A percentile compares a stretch with the other conserved stretches of the same genome.
These are phyloP conservation scores for Schwanniomyces etchellsii DNA, from an alignment of 1,139 yeast genomes.

Conservation along the genomic window DNA sequence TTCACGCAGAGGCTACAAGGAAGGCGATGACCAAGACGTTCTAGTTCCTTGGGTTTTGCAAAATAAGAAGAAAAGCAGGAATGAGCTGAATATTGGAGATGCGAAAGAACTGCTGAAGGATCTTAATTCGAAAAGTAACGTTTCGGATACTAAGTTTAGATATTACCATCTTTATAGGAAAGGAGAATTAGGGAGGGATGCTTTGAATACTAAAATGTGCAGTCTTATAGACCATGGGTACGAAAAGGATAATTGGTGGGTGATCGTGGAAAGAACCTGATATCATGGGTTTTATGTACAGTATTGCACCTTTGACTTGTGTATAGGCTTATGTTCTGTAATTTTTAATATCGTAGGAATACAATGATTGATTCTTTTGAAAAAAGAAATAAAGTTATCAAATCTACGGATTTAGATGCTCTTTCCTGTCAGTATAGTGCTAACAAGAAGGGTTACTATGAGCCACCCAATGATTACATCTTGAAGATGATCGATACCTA, in stretches of 20 bases:
- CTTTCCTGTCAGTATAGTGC: slow-evolving; percentile 68
- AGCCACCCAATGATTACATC: slow-evolving; percentile 44
- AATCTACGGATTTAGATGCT: slow-evolving; percentile 84
- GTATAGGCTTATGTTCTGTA: background rate
- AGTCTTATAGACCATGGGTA: slow-evolving; percentile 67
- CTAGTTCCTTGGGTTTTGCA: slow-evolving; percentile 92
- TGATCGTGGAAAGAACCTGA: slow-evolving; percentile 20
- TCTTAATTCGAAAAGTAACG: slow-evolving; percentile 13
- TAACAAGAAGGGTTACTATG: slow-evolving; percentile 45
- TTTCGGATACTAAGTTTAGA: slow-evolving; percentile 73
- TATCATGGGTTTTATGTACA: background rate
- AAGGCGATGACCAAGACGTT: slow-evolving; percentile 88
- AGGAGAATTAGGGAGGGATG: slow-evolving; percentile 77
- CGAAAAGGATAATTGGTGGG: slow-evolving; percentile 95
- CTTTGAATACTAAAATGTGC: slow-evolving; percentile 60
- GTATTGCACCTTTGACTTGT: too few relatives aligned
- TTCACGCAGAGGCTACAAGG: slow-evolving; percentile 82
- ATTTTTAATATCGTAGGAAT: background rate
- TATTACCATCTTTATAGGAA: slow-evolving; percentile 80
- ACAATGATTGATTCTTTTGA: slow-evolving; percentile 32
- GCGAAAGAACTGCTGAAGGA: slow-evolving; percentile 27
- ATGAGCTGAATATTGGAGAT: too few relatives aligned
- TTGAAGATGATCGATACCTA: slow-evolving; percentile 38
- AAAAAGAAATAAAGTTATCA: slow-evolving; percentile 44
- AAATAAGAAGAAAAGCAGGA: slow-evolving; percentile 19